Evolutionary conservation across 2,329 filamentous ascomycete genomes (phyloP).

Genomic region (Botrytis pseudocinerea): DNA sequence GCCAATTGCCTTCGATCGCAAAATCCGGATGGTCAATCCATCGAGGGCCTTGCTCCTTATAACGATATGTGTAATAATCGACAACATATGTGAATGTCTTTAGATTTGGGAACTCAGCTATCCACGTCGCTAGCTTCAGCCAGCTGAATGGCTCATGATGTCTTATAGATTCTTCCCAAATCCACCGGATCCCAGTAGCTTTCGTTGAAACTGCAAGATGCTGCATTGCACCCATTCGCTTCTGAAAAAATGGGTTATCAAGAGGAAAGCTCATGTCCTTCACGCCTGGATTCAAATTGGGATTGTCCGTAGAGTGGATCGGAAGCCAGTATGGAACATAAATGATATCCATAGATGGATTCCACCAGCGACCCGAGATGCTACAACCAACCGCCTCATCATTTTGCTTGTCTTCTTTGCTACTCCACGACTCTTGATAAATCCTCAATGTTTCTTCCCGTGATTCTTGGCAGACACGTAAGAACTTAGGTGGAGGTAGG

Average conservation of each 20-base stretch:
- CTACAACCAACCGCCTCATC: background rate
- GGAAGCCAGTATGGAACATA: slow-evolving; percentile 11
- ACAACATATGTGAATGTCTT: background rate
- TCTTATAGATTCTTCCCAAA: background rate
- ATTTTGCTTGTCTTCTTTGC: background rate
- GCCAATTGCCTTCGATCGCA: background rate
- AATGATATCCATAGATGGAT: slow-evolving; percentile 6
- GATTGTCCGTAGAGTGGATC: background rate
- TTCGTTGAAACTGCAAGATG: slow-evolving; percentile 11
- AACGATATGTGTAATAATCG: slow-evolving; percentile 9
- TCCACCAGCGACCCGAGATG: background rate
- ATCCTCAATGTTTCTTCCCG: background rate
- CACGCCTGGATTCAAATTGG: background rate
- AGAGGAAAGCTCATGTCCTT: background rate
- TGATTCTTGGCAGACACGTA: background rate
- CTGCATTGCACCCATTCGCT: background rate
- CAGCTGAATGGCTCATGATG: background rate
- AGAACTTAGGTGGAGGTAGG: background rate
- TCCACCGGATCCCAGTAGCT: background rate
- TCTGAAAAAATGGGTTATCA: background rate
- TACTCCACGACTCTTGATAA: background rate
- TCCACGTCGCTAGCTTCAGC: background rate
- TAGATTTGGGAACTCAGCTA: background rate
- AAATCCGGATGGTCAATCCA: slow-evolving; percentile 9
- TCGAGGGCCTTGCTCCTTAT: background rate